Evolutionary conservation across 306 rosid species (phyloP), one percentile per base, ranked within the genome.

Genomic region (Quercus berberidifolia): DNA sequence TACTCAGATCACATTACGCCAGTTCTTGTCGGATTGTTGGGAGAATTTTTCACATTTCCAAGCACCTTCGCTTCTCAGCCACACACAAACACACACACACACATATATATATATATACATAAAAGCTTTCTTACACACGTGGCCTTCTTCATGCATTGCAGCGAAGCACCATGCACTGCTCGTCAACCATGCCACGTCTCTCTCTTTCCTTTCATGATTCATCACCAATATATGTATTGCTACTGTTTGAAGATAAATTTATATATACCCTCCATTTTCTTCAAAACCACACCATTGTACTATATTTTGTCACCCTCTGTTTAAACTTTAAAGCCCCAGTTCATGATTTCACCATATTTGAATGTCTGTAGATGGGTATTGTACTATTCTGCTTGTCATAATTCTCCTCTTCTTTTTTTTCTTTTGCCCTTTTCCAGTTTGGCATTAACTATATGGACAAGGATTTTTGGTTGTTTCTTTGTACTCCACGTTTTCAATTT

Each of bases 11-110:
- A 33, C 30, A 49, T 60, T 38, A 76, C 84, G 77, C 80, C 80
- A 76, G 59, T 26, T 25, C 30, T 73, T 86, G 91, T 89, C 86
- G 88, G 79, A 86, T 28, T 63, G 83, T 74, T 81, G 62, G 43
- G 60, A n/a, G 8, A 8, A 67, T 19, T 13, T 21, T 67, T 59
- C 57, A 11, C 60, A 12, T 19, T 77, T 55, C 78, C 80, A 43
- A 74, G 55, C 63, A 19, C 35, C 58, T 64, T 64, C 82, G 71
- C 23, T 3, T 19, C n/a, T 46, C 17, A 49, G 5, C 54, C 54
- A 49, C 54, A 12, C 14, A 11, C 14, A 2, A 25, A 25, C 26
- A 25, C 14, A 11, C 14, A 2, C 4, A 11, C 1, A 46, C 1
- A 10, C 0, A 46, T 0, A 43, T 10, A 43, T 43, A 46, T 46